Percentiles rank a stretch among this genome's conserved stretches.
Evolutionary conservation across 805 yeast genomes (phyloP).

Genomic region (Saitoella complicata): DNA sequence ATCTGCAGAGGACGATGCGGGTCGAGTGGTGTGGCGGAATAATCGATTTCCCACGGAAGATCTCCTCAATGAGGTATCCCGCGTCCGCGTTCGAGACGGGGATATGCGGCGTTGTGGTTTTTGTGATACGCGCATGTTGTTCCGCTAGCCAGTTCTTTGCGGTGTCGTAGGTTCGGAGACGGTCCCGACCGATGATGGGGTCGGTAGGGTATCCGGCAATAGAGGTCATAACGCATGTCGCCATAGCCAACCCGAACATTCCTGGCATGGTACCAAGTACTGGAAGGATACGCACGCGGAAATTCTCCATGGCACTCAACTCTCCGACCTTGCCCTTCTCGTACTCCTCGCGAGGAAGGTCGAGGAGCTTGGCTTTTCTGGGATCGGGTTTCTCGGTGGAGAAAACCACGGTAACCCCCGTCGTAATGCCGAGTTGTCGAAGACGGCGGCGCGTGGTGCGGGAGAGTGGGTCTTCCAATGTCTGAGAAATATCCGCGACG

Average conservation of each 20-base stretch:
- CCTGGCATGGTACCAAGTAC: slow-evolving; percentile 97
- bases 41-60: slow-evolving; percentile 83
- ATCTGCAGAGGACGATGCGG: slow-evolving; percentile 61
- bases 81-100: slow-evolving; percentile 69
- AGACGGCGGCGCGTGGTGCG: slow-evolving; percentile 73
- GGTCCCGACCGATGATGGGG: slow-evolving; percentile 77
- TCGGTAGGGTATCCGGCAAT: slow-evolving; percentile 55
- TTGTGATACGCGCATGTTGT: slow-evolving; percentile 67
- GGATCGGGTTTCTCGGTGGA: slow-evolving; percentile 96
- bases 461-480: slow-evolving; percentile 89
- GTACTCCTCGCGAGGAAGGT: slow-evolving; percentile 67
- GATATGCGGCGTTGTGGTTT: slow-evolving; percentile 16
- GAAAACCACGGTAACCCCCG: slow-evolving; percentile 73
- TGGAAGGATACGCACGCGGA: slow-evolving; percentile 87
- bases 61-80: slow-evolving; percentile 75
- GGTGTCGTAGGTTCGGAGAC: slow-evolving; percentile 64
- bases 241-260: slow-evolving; percentile 80
- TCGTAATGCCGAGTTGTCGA: slow-evolving; percentile 57
- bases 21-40: slow-evolving; percentile 42
- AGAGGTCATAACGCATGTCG: slow-evolving; percentile 62
- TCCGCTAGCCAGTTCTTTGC: slow-evolving; percentile 71
- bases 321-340: slow-evolving; percentile 75
- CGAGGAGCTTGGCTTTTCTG: slow-evolving; percentile 72
- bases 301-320: slow-evolving; percentile 70
- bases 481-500: slow-evolving; percentile 71